Evolutionary conservation across 225 moss, liverwort and hornwort genomes (phyloP).

Genomic region (Bryum argenteum): DNA sequence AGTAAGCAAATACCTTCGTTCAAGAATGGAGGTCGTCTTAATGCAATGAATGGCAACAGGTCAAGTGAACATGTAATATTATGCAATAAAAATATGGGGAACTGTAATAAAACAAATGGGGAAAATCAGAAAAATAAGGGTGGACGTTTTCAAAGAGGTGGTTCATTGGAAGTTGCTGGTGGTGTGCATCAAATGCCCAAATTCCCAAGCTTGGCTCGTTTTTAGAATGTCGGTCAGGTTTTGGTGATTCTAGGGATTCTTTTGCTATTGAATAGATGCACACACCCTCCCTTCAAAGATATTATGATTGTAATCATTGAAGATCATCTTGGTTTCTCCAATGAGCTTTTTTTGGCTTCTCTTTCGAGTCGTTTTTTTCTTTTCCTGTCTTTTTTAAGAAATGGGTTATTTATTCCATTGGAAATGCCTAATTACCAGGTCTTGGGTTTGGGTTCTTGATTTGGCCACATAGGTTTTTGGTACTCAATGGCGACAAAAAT

Average conservation of each 20-base stretch:
- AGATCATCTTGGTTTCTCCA: conserved; percentile 19
- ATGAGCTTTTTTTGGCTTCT: neutral
- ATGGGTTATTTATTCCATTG: conserved; percentile 3
- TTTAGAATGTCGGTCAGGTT: conserved; percentile 46
- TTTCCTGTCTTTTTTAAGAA: neutral
- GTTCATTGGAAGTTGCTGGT: neutral
- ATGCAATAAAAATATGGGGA: neutral
- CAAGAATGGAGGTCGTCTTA: neutral
- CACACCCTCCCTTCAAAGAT: neutral
- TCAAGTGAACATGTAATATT: conserved; percentile 6
- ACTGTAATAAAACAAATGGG: too few relatives aligned
- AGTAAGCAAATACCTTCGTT: neutral
- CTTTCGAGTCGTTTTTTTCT: too few relatives aligned
- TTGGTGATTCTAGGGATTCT: neutral
- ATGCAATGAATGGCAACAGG: neutral
- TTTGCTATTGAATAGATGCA: neutral
- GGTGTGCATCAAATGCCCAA: neutral
- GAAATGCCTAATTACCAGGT: neutral
- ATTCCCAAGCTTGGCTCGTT: neutral
- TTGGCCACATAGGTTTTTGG: too few relatives aligned
- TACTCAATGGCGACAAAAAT: too few relatives aligned
- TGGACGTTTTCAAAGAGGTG: conserved; percentile 20
- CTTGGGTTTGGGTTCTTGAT: too few relatives aligned
- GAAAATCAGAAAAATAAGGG: neutral
- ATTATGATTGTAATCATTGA: conserved; percentile 24